Evolutionary conservation across 345 rosid species (phyloP).

Genomic region (Excoecaria cochinchinensis): DNA sequence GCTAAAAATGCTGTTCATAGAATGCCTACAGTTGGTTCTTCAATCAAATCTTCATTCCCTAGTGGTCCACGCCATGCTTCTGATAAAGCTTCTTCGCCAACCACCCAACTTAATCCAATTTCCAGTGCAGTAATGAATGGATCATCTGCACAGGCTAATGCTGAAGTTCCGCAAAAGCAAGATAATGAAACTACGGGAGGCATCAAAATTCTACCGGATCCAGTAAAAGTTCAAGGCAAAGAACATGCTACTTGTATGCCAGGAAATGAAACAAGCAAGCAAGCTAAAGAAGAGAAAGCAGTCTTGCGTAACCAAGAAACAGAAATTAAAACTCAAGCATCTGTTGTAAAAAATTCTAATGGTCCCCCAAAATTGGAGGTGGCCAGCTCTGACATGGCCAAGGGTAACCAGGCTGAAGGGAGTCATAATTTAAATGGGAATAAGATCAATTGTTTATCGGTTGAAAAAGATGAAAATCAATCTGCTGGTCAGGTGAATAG

Average conservation of each 20-base stretch:
- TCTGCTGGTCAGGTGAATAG: slow-evolving; percentile 28
- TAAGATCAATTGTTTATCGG: slow-evolving; percentile 15
- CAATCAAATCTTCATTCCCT: slow-evolving; percentile 39
- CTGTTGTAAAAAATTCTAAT: slow-evolving; percentile 27
- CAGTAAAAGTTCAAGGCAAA: slow-evolving; percentile 31
- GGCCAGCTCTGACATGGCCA: slow-evolving; percentile 22
- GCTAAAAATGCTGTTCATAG: slow-evolving; percentile 52
- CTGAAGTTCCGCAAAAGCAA: slow-evolving; percentile 33
- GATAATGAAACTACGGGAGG: slow-evolving; percentile 25
- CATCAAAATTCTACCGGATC: slow-evolving; percentile 20
- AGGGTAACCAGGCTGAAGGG: slow-evolving; percentile 22
- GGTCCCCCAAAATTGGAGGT: slow-evolving; percentile 19
- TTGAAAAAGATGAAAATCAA: slow-evolving; percentile 17
- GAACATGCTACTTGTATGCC: slow-evolving; percentile 22
- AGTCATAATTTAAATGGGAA: slow-evolving; percentile 27
- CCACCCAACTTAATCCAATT: slow-evolving; percentile 31
- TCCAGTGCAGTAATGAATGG: slow-evolving; percentile 27
- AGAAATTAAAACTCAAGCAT: slow-evolving; percentile 25
- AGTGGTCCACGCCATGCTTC: slow-evolving; percentile 27
- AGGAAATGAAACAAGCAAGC: slow-evolving; percentile 15
- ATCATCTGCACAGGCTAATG: slow-evolving; percentile 28
- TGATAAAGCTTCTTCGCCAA: slow-evolving; percentile 34
- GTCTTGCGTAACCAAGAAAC: slow-evolving; percentile 25
- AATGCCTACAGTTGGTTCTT: slow-evolving; percentile 46
- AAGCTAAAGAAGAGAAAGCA: slow-evolving; percentile 30